These are phyloP conservation scores for Boletus reticuloceps DNA, from an alignment of 768 basidiomycete species.

Conservation along the genomic window DNA sequence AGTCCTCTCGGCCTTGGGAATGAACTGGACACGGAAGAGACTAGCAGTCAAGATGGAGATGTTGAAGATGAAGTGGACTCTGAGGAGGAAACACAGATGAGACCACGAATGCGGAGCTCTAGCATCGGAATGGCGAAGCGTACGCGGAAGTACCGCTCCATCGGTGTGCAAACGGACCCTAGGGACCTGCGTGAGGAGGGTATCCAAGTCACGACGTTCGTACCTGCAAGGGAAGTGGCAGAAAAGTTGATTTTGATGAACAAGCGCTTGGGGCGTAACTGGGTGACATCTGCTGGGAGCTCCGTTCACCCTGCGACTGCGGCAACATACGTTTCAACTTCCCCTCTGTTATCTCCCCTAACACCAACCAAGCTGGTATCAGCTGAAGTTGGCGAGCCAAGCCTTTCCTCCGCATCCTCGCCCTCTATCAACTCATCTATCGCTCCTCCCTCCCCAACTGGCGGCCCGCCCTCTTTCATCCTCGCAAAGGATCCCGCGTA, in stretches of 20 bases:
- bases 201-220: conserved; percentile 51
- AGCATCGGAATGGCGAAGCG: conserved; percentile 15
- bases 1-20: conserved; percentile 30
- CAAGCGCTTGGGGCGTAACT: conserved; percentile 20
- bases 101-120: conserved; percentile 37
- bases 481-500: conserved; percentile 54
- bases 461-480: conserved; percentile 34
- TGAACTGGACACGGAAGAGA: conserved; percentile 48
- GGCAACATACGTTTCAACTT: not conserved
- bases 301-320: not conserved
- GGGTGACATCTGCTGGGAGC: conserved; percentile 11
- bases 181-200: conserved; percentile 52
- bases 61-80: conserved; percentile 71
- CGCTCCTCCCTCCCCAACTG: conserved; percentile 51
- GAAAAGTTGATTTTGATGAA: conserved; percentile 24
- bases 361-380: conserved; percentile 8
- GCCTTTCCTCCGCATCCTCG: conserved; percentile 9
- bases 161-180: conserved; percentile 69
- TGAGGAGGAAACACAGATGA: conserved; percentile 41
- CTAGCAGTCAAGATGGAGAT: conserved; percentile 77
- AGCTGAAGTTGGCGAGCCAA: conserved; percentile 4
- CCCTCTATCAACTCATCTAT: conserved; percentile 53
- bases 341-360: conserved; percentile 1
- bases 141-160: conserved; percentile 51
- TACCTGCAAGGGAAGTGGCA: conserved; percentile 12